These are phyloP conservation scores for Erodium moschatum DNA, from an alignment of 441 rosid genomes.

Conservation along the genomic window DNA sequence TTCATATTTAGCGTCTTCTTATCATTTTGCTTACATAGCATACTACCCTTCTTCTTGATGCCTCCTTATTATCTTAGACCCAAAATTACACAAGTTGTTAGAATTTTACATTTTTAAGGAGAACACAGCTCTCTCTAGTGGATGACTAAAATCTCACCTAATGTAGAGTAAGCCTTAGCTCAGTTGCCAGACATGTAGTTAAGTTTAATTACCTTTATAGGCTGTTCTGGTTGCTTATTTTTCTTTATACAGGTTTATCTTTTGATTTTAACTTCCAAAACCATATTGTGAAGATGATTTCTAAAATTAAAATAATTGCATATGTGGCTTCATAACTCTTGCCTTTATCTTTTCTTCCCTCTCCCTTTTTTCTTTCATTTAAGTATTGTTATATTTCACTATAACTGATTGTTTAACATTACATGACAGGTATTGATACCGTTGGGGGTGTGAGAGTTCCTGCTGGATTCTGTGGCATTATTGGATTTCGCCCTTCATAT, in stretches of 20 bases:
- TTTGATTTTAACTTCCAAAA: not conserved
- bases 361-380: constrained; percentile 3
- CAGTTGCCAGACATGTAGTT: not conserved
- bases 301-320: too few relatives aligned
- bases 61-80: not conserved
- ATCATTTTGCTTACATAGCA: not conserved
- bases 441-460: constrained; percentile 93
- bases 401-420: constrained; percentile 13
- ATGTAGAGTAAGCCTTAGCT: not conserved
- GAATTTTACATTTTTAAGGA: not conserved
- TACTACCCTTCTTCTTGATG: not conserved
- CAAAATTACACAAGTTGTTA: not conserved
- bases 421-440: constrained; percentile 66
- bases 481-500: constrained; percentile 76
- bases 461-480: constrained; percentile 68
- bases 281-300: too few relatives aligned
- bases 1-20: not conserved
- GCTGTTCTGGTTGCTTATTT: not conserved
- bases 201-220: not conserved
- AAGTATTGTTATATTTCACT: constrained; percentile 6
- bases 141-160: not conserved
- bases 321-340: constrained; percentile 6
- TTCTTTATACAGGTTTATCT: not conserved
- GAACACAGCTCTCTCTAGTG: not conserved
- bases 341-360: not conserved